These are phyloP conservation scores for Hypoxylon intermedium DNA, from an alignment of 495 filamentous ascomycete genomes.

Conservation along the genomic window DNA sequence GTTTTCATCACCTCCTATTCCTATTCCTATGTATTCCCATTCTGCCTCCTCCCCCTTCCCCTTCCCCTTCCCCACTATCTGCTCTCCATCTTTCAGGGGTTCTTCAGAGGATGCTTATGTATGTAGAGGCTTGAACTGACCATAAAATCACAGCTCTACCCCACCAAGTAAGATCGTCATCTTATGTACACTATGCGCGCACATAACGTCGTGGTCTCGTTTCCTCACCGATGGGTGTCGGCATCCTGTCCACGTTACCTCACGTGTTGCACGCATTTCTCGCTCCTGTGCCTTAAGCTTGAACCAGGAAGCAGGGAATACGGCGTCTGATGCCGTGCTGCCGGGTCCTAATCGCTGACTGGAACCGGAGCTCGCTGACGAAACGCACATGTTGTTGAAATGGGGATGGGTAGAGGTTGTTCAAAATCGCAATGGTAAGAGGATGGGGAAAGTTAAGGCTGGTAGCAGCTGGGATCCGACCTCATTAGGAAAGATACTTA, in stretches of 20 bases:
- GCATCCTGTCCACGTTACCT: slow-evolving; percentile 37
- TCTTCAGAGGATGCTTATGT: slow-evolving; percentile 3
- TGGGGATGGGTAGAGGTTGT: slow-evolving; percentile 27
- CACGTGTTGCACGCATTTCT: slow-evolving; percentile 23
- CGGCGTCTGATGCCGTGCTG: slow-evolving; percentile 27
- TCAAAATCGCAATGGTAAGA: slow-evolving; percentile 12
- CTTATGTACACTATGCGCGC: slow-evolving; percentile 26
- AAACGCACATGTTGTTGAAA: slow-evolving; percentile 24
- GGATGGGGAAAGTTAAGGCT: slow-evolving; percentile 36
- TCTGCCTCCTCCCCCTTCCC: background rate
- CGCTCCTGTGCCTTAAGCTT: slow-evolving; percentile 19
- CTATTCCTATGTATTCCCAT: too few relatives aligned
- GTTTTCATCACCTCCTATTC: too few relatives aligned
- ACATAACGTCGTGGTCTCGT: slow-evolving; percentile 29
- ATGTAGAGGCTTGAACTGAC: slow-evolving; percentile 9
- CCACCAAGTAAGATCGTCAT: slow-evolving; percentile 34
- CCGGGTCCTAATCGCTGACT: slow-evolving; percentile 13
- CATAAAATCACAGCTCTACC: slow-evolving; percentile 24
- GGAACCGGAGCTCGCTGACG: slow-evolving; percentile 4
- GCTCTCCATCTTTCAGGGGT: slow-evolving; percentile 20
- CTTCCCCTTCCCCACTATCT: slow-evolving; percentile 5
- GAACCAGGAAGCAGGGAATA: slow-evolving; percentile 18
- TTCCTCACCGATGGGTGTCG: slow-evolving; percentile 42
- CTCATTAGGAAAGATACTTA: slow-evolving; percentile 26
- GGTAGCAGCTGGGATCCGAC: slow-evolving; percentile 30